A percentile compares a stretch with the other conserved stretches of the same genome.
Conservation (phyloP, 768 basidiomycete species). For the Rubroboletus satanas region DNA sequence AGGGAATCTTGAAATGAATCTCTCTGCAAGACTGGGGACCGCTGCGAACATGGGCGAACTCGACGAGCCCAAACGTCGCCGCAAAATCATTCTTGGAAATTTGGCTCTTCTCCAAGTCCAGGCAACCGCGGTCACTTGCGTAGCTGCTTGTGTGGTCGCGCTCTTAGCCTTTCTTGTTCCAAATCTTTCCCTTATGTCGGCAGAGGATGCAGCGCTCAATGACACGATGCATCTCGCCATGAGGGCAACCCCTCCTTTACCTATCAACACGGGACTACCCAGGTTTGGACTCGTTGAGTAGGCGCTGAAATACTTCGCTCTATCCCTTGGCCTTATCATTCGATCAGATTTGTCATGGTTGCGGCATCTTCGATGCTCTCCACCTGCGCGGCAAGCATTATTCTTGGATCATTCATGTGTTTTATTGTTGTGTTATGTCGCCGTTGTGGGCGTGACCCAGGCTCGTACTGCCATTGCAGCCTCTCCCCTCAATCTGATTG, state of each 20-base stretch:
- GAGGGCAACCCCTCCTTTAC: slow-evolving; percentile 25
- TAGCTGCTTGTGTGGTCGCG: slow-evolving; percentile 78
- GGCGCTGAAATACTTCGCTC: slow-evolving; percentile 4
- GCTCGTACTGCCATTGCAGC: slow-evolving; percentile 35
- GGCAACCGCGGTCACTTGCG: slow-evolving; percentile 81
- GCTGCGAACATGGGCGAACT: slow-evolving; percentile 92
- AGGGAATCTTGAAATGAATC: slow-evolving; percentile 99
- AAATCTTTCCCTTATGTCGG: slow-evolving; percentile 17
- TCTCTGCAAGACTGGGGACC: slow-evolving; percentile 92
- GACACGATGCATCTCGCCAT: slow-evolving; percentile 3
- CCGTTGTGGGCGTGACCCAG: slow-evolving; percentile 76
- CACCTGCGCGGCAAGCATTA: slow-evolving; percentile 67
- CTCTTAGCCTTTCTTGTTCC: slow-evolving; percentile 64
- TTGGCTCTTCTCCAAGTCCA: slow-evolving; percentile 88
- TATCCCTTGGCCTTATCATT: slow-evolving; percentile 2
- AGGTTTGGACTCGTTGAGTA: slow-evolving; percentile 41
- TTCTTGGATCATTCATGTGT: slow-evolving; percentile 94
- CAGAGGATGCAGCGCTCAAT: slow-evolving; percentile 10
- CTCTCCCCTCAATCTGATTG: not conserved
- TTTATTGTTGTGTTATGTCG: slow-evolving; percentile 75
- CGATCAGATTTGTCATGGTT: slow-evolving; percentile 67
- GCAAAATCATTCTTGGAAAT: slow-evolving; percentile 73
- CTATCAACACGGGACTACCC: slow-evolving; percentile 26
- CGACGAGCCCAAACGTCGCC: slow-evolving; percentile 62
- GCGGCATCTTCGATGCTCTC: slow-evolving; percentile 77